A percentile compares a stretch with the other conserved stretches of the same genome.
Evolutionary conservation across 306 rosid genomes (phyloP).

Genomic region (Purshia tridentata): DNA sequence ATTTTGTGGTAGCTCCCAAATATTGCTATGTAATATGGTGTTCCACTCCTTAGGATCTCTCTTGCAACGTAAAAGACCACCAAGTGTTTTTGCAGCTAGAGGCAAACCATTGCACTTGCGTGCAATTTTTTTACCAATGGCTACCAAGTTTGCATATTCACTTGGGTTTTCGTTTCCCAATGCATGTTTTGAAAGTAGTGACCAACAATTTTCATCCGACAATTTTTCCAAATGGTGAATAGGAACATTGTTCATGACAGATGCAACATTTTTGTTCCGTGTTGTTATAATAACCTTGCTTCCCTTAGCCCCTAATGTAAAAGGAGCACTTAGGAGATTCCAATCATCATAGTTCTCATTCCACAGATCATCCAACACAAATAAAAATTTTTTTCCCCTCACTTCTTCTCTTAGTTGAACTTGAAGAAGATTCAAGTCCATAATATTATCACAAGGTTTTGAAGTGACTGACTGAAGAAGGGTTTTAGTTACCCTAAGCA

Average conservation of each 20-base stretch:
- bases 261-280: conserved; percentile 15
- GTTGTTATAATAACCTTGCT: conserved; percentile 21
- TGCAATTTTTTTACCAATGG: conserved; percentile 22
- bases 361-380: conserved; percentile 15
- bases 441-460: not conserved
- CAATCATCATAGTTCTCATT: not conserved
- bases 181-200: conserved; percentile 2
- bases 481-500: not conserved
- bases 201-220: not conserved
- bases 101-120: conserved; percentile 23
- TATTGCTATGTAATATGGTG: not conserved
- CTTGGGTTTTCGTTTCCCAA: not conserved
- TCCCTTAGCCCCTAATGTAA: conserved; percentile 1
- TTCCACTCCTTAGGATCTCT: not conserved
- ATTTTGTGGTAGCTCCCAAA: not conserved
- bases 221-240: not conserved
- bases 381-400: not conserved
- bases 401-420: not conserved
- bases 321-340: not conserved
- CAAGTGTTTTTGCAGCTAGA: not conserved
- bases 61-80: not conserved
- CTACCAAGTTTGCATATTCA: conserved; percentile 1
- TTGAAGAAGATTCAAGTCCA: not conserved
- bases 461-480: not conserved
- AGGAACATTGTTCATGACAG: not conserved